phyloP scores from a whole-genome alignment of 257 asterid species.

The Solanum medicagineum region DNA sequence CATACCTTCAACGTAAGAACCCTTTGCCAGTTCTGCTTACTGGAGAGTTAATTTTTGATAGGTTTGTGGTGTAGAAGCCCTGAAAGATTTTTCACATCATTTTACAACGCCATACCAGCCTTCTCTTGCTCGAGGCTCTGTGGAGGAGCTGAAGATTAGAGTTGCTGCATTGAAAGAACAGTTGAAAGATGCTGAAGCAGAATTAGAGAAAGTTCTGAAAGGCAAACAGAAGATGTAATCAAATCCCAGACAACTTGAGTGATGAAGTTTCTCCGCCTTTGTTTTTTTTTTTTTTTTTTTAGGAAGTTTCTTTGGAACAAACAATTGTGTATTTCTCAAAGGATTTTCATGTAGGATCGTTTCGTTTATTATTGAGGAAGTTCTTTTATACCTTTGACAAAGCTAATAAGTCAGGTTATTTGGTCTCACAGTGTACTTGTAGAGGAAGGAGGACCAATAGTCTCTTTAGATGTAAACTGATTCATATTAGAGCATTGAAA shows the following conservation, averaged over 20 bases:
- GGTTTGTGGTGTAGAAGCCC: slow-evolving; percentile 87
- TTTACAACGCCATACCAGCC: slow-evolving; percentile 58
- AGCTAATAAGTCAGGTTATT: slow-evolving; percentile 13
- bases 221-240: slow-evolving; percentile 54
- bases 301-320: neutral
- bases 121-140: slow-evolving; percentile 42
- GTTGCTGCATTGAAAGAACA: slow-evolving; percentile 43
- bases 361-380: neutral
- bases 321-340: neutral
- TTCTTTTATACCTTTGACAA: neutral
- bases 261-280: neutral
- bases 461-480: neutral
- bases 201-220: slow-evolving; percentile 55
- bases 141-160: slow-evolving; percentile 59
- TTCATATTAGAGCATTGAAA: neutral
- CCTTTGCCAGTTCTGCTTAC: neutral
- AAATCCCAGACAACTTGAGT: neutral
- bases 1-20: neutral
- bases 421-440: neutral
- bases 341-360: neutral
- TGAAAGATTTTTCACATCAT: slow-evolving; percentile 51
- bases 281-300: neutral
- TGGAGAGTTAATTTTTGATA: slow-evolving; percentile 1
- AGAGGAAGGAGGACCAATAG: neutral
- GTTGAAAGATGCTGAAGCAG: slow-evolving; percentile 58